Evolutionary conservation across 768 basidiomycete species (phyloP).

Genomic region (Auricularia auricula-judae): DNA sequence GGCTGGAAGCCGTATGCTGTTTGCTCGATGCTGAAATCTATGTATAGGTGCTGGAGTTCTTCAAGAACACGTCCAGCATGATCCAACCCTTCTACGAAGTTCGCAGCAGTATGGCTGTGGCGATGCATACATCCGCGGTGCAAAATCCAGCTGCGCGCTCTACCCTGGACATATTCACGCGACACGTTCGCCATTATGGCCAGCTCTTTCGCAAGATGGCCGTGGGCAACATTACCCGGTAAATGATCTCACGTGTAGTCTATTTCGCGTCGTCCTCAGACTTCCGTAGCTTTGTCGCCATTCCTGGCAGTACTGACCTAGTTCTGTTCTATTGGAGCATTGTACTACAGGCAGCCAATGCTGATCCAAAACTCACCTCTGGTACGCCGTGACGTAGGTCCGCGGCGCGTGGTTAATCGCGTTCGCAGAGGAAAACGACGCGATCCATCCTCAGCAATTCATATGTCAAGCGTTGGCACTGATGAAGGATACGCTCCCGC

Average conservation of each 20-base stretch:
- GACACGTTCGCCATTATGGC: constrained; percentile 60
- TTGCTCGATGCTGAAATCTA: not conserved
- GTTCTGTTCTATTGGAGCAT: constrained; percentile 77
- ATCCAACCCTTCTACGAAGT: constrained; percentile 43
- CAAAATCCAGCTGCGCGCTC: constrained; percentile 28
- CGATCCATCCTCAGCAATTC: constrained; percentile 66
- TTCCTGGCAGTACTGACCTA: constrained; percentile 54
- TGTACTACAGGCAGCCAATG: constrained; percentile 58
- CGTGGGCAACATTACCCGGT: not conserved
- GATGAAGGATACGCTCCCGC: constrained; percentile 71
- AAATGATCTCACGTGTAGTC: not conserved
- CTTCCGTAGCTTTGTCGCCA: constrained; percentile 37
- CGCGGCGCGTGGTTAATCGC: not conserved
- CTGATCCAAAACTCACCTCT: constrained; percentile 39
- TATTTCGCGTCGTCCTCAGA: not conserved
- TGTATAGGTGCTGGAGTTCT: constrained; percentile 48
- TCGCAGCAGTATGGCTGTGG: constrained; percentile 42
- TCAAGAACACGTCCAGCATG: constrained; percentile 46
- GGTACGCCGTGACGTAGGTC: constrained; percentile 28
- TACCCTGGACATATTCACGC: constrained; percentile 48
- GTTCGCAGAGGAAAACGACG: constrained; percentile 44
- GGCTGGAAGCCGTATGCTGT: constrained; percentile 11
- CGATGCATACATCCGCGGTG: constrained; percentile 25
- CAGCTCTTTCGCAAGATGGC: constrained; percentile 52
- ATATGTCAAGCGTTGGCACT: constrained; percentile 78